Conservation (phyloP, 306 rosid genomes). For the Pachyrhizus erosus region DNA sequence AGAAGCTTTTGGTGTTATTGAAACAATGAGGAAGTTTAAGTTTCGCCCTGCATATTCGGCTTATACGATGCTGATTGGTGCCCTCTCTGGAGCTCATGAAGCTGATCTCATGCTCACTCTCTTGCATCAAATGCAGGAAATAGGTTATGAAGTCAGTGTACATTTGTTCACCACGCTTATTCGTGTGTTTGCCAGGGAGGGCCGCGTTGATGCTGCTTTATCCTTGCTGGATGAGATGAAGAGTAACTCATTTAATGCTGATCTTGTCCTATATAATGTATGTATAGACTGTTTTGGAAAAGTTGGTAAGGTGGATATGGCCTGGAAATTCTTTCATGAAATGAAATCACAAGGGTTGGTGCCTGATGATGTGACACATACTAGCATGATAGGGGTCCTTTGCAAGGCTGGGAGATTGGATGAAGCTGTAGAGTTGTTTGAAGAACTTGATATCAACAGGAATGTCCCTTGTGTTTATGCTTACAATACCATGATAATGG, state of each 20-base stretch:
- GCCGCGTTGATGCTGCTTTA: constrained; percentile 83
- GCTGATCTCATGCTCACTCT: constrained; percentile 71
- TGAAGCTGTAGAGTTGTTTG: constrained; percentile 85
- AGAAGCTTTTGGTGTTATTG: constrained; percentile 72
- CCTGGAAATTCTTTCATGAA: constrained; percentile 98
- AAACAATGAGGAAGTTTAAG: constrained; percentile 90
- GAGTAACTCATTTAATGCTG: constrained; percentile 73
- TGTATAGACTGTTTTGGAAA: constrained; percentile 95
- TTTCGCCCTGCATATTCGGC: constrained; percentile 95
- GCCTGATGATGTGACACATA: constrained; percentile 88
- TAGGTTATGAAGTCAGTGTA: constrained; percentile 84
- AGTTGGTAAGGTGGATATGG: constrained; percentile 92
- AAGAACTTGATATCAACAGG: constrained; percentile 73
- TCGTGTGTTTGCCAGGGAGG: constrained; percentile 81
- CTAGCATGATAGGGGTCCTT: constrained; percentile 95
- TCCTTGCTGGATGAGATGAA: constrained; percentile 94
- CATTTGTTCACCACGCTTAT: constrained; percentile 90
- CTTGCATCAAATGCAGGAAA: constrained; percentile 90
- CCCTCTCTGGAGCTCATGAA: constrained; percentile 65
- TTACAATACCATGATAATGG: constrained; percentile 98
- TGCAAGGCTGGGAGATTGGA: constrained; percentile 79
- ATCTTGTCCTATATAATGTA: constrained; percentile 86
- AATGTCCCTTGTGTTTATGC: constrained; percentile 96
- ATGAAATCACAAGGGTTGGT: constrained; percentile 71
- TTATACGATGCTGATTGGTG: constrained; percentile 84